A percentile compares a stretch with the other conserved stretches of the same genome.
Evolutionary conservation across 345 rosid species (phyloP).

Genomic region (Cochlearia excelsa): DNA sequence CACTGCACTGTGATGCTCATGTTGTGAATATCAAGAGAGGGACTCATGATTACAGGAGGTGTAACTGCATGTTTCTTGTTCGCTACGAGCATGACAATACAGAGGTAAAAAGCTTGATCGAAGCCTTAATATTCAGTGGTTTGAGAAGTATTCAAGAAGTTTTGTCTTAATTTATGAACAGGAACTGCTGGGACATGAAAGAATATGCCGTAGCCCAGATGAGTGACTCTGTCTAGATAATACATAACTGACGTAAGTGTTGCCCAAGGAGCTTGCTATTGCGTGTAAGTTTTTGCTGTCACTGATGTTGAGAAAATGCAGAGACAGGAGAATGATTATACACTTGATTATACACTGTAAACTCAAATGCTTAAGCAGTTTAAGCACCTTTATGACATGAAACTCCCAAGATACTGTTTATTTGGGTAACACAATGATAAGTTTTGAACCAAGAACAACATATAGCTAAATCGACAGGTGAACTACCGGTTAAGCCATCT

Average conservation of each 20-base stretch:
- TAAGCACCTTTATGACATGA: no score
- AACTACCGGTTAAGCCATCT: slow-evolving; percentile 37
- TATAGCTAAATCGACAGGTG: slow-evolving; percentile 2
- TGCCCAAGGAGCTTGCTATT: neutral
- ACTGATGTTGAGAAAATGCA: neutral
- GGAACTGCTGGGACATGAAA: slow-evolving; percentile 28
- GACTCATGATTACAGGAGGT: slow-evolving; percentile 44
- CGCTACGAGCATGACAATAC: slow-evolving; percentile 47
- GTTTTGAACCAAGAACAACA: slow-evolving; percentile 10
- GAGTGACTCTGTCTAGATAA: slow-evolving; percentile 9
- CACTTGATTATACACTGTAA: slow-evolving; percentile 1
- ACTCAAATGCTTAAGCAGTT: no score
- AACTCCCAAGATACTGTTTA: slow-evolving; percentile 7
- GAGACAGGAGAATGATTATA: neutral
- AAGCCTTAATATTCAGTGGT: slow-evolving; percentile 10
- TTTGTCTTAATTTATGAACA: slow-evolving; percentile 20
- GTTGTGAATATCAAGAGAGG: slow-evolving; percentile 52
- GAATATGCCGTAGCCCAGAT: slow-evolving; percentile 33
- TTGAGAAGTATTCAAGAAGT: slow-evolving; percentile 13
- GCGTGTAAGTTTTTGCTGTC: slow-evolving; percentile 5
- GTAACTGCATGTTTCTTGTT: slow-evolving; percentile 61
- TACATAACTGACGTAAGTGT: no score
- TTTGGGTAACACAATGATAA: neutral
- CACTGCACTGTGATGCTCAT: slow-evolving; percentile 67
- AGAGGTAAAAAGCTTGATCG: slow-evolving; percentile 43